phyloP scores from a whole-genome alignment of 129 eudicot species.

The Lonicera japonica region DNA sequence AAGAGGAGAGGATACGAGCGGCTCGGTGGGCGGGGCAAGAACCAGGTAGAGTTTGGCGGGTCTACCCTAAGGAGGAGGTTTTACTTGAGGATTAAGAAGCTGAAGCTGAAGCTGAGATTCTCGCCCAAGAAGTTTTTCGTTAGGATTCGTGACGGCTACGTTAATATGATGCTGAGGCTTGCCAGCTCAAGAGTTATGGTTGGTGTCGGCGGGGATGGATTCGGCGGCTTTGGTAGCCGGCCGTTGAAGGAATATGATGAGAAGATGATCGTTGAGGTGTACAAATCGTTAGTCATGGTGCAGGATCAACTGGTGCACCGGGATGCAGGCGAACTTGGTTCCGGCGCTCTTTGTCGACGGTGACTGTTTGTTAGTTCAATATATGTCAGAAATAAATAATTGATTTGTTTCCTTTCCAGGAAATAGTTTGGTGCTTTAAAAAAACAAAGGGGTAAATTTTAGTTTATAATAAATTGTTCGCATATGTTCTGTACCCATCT shows the following conservation, averaged over 20 bases:
- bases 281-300: slow-evolving; percentile 48
- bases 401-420: too few species aligned
- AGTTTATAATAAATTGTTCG: too few species aligned
- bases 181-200: slow-evolving; percentile 31
- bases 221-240: slow-evolving; percentile 31
- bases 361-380: not conserved
- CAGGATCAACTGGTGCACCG: slow-evolving; percentile 45
- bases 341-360: slow-evolving; percentile 12
- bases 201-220: slow-evolving; percentile 21
- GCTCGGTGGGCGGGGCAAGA: slow-evolving; percentile 19
- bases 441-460: too few species aligned
- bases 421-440: too few species aligned
- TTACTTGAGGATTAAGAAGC: slow-evolving; percentile 42
- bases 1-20: slow-evolving; percentile 47
- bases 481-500: too few species aligned
- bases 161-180: slow-evolving; percentile 55
- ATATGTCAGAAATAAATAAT: too few species aligned
- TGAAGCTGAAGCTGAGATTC: slow-evolving; percentile 40
- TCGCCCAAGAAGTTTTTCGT: slow-evolving; percentile 54
- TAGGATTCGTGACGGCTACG: slow-evolving; percentile 54
- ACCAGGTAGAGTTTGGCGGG: slow-evolving; percentile 8
- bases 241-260: slow-evolving; percentile 77
- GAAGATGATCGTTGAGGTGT: slow-evolving; percentile 62
- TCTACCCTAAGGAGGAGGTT: slow-evolving; percentile 33
- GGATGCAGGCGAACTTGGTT: slow-evolving; percentile 22